phyloP scores from a whole-genome alignment of 1,284 basidiomycete genomes.

The Termitomyces sp. region DNA sequence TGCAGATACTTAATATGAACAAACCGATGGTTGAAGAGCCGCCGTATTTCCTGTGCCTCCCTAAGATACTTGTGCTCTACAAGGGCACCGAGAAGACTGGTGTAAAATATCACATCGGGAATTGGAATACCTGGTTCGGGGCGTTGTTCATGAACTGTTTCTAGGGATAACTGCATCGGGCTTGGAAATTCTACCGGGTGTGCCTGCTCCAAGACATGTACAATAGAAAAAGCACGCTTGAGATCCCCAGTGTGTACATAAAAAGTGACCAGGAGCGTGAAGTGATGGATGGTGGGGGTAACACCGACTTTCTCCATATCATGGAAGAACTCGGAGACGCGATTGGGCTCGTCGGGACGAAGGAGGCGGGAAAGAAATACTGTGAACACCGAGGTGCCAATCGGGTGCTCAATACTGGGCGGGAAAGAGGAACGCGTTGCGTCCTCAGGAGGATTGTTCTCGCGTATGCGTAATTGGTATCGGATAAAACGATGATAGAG shows the following conservation, averaged over 20 bases:
- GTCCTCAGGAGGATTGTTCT: neutral
- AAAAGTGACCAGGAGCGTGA: constrained; percentile 33
- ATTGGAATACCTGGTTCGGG: constrained; percentile 13
- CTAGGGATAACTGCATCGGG: constrained; percentile 1
- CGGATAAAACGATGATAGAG: constrained; percentile 27
- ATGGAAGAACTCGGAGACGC: constrained; percentile 27
- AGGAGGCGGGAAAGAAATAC: constrained; percentile 33
- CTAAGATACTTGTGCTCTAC: constrained; percentile 17
- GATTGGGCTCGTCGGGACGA: constrained; percentile 17
- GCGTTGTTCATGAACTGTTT: neutral
- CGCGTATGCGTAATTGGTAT: constrained; percentile 1
- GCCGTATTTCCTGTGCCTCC: constrained; percentile 20
- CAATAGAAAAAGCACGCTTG: constrained; percentile 24
- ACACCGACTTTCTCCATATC: constrained; percentile 33
- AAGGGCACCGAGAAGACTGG: constrained; percentile 28
- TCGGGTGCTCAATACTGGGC: constrained; percentile 13
- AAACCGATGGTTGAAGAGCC: constrained; percentile 16
- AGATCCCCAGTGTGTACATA: constrained; percentile 28
- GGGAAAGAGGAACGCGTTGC: constrained; percentile 7
- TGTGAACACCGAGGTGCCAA: constrained; percentile 29
- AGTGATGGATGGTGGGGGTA: constrained; percentile 32
- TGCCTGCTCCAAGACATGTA: constrained; percentile 27
- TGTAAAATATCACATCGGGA: constrained; percentile 30
- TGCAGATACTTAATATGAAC: constrained; percentile 18
- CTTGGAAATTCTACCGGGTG: constrained; percentile 3